A percentile compares a stretch with the other conserved stretches of the same genome.
Evolutionary conservation across 495 filamentous ascomycete species (phyloP).

Genomic region (Aspergillus diversus): DNA sequence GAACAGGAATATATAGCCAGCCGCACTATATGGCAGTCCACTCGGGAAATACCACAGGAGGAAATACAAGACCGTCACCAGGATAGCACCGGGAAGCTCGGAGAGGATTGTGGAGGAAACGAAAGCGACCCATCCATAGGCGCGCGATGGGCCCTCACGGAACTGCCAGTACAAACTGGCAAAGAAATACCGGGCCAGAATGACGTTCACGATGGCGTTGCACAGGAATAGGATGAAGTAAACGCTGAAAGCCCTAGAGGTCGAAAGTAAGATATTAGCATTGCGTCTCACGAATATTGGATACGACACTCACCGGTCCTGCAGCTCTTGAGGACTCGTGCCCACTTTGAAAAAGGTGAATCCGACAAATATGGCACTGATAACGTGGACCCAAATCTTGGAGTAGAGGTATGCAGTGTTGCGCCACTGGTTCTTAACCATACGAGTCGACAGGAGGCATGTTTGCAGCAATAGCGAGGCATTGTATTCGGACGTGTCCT

Average conservation of each 20-base stretch:
- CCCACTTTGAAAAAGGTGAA: constrained; percentile 9
- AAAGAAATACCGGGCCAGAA: constrained; percentile 10
- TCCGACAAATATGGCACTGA: constrained; percentile 8
- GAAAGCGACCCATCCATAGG: constrained; percentile 14
- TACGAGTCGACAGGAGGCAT: constrained; percentile 5
- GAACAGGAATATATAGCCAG: constrained; percentile 10
- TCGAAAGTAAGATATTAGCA: not conserved
- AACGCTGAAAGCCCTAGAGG: constrained; percentile 2
- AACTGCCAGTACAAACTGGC: constrained; percentile 13
- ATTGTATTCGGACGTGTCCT: constrained; percentile 11
- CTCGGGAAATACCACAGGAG: constrained; percentile 11
- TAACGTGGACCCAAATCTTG: constrained; percentile 14
- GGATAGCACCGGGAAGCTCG: constrained; percentile 4
- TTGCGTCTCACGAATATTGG: not conserved
- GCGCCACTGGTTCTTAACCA: constrained; percentile 13
- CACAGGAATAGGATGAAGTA: constrained; percentile 12
- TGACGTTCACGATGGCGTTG: constrained; percentile 13
- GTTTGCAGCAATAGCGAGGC: constrained; percentile 1
- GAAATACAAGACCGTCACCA: constrained; percentile 8
- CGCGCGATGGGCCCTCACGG: constrained; percentile 7
- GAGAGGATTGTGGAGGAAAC: constrained; percentile 1
- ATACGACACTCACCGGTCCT: constrained; percentile 2
- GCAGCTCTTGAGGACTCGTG: constrained; percentile 10
- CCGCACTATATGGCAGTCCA: not conserved
- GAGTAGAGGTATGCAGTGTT: constrained; percentile 14